Evolutionary conservation across 2,329 filamentous ascomycete genomes (phyloP), one percentile per base, ranked within the genome.

Genomic region (Exophiala viscosa): DNA sequence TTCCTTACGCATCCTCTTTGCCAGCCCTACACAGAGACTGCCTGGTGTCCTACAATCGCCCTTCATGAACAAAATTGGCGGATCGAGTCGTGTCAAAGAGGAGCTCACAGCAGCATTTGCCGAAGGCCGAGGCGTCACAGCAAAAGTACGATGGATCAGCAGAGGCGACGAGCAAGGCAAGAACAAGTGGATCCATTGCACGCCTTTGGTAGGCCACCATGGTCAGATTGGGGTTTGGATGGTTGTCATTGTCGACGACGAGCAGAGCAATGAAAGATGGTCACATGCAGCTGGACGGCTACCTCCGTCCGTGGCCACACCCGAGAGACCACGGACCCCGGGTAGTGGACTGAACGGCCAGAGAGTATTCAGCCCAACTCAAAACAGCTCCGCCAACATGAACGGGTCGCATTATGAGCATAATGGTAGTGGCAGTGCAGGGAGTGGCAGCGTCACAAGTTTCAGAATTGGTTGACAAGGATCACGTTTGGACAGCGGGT

Each of bases 201-300:
- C 87, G 17, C 87, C 87, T 2, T 70, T 90, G 3, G 69, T 87
- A 3, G 86, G 85, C 2, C 76, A 77, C 38, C 84, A 84, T 57
- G 83, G 84, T 1, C 73, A 79, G 3, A 81, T 90, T 0, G 87
- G 87, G 13, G 86, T 89, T 0, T 90, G 87, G 87, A 87, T 90
- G 84, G 76, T 90, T 5, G 78, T 90, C 0, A 75, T 90, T 11
- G 81, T 88, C 3, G 85, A 89, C 57, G 83, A 84, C 48, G 83
- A 87, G 17, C 58, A 56, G 40, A 28, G 31, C 28, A 45, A 15
- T n/a, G 48, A 54, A 28, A 42, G 50, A 31, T 58, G 51, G 51
- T 34, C 44, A 17, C 6, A 50, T 36, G 55, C 23, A 10, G 46
- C 36, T 14, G 56, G 56, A 28, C 53, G 56, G 13, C 43, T 40